Percentiles rank a stretch among this genome's conserved stretches.
These are phyloP conservation scores for Chloroidium sp. DNA, from an alignment of 163 green algal genomes.

Conservation along the genomic window DNA sequence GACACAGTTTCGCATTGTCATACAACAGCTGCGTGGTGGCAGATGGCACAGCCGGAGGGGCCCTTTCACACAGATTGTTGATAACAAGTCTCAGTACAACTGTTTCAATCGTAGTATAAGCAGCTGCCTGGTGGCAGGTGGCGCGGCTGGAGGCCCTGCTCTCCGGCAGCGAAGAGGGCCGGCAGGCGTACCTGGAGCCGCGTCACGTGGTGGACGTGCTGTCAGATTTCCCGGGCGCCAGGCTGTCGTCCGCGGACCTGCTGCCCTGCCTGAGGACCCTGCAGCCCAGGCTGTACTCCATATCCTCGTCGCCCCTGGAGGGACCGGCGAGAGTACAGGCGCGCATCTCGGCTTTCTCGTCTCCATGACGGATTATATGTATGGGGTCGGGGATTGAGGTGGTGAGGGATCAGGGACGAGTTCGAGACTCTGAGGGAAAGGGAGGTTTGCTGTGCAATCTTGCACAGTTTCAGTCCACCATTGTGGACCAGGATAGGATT, in stretches of 20 bases:
- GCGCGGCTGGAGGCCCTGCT: neutral
- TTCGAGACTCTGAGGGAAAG: too few relatives aligned
- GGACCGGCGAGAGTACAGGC: slow-evolving; percentile 15
- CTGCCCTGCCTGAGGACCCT: slow-evolving; percentile 55
- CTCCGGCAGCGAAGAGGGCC: neutral
- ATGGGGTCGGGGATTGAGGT: too few relatives aligned
- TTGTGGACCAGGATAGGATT: too few relatives aligned
- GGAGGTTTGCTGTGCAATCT: too few relatives aligned
- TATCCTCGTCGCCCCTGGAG: slow-evolving; percentile 64
- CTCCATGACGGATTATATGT: slow-evolving; percentile 1
- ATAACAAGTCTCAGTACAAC: too few relatives aligned
- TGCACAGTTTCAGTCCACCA: too few relatives aligned
- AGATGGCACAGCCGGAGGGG: too few relatives aligned
- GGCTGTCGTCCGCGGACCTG: slow-evolving; percentile 23
- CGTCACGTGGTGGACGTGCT: slow-evolving; percentile 75
- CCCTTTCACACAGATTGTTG: too few relatives aligned
- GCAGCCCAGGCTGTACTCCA: slow-evolving; percentile 85
- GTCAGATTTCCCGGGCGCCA: neutral
- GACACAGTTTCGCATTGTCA: too few relatives aligned
- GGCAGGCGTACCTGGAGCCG: slow-evolving; percentile 51
- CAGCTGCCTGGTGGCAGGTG: neutral
- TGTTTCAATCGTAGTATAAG: too few relatives aligned
- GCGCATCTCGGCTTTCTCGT: neutral
- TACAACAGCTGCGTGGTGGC: too few relatives aligned
- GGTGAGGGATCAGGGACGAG: too few relatives aligned